Percentiles rank a stretch among this genome's conserved stretches.
These are phyloP conservation scores for Physcomitrellopsis africana DNA, from an alignment of 225 moss, liverwort and hornwort genomes.

Conservation along the genomic window DNA sequence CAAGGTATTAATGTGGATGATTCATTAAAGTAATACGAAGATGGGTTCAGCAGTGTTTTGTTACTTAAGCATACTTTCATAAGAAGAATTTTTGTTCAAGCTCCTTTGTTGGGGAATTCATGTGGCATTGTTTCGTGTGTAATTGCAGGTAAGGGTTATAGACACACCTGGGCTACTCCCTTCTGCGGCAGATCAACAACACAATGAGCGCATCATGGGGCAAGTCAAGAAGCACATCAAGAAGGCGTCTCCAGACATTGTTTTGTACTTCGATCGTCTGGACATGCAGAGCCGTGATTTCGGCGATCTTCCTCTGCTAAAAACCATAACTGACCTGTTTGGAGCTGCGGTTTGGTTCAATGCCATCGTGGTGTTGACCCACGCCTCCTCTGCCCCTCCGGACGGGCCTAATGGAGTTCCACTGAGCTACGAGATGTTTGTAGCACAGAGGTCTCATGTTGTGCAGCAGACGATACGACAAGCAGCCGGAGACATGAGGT, in stretches of 20 bases:
- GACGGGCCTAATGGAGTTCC: slow-evolving; percentile 60
- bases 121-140: neutral
- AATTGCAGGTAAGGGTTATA: slow-evolving; percentile 50
- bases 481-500: slow-evolving; percentile 60
- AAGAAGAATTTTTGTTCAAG: too few relatives aligned
- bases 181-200: slow-evolving; percentile 52
- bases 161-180: slow-evolving; percentile 60
- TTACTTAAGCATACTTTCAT: too few relatives aligned
- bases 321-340: slow-evolving; percentile 58
- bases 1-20: slow-evolving; percentile 37
- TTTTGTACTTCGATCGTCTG: slow-evolving; percentile 59
- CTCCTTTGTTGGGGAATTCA: neutral
- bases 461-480: slow-evolving; percentile 63
- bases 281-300: slow-evolving; percentile 63
- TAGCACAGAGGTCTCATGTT: slow-evolving; percentile 55
- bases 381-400: slow-evolving; percentile 58
- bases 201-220: slow-evolving; percentile 60
- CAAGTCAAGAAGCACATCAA: slow-evolving; percentile 58
- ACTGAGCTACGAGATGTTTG: slow-evolving; percentile 63
- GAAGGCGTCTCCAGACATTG: slow-evolving; percentile 56
- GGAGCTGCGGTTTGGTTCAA: slow-evolving; percentile 65
- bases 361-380: slow-evolving; percentile 59
- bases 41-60: too few relatives aligned
- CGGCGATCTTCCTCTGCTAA: slow-evolving; percentile 54
- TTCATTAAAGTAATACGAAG: too few relatives aligned